Conservation (phyloP, 2,329 filamentous ascomycete genomes). For the Stagonosporopsis cucurbitacearum region DNA sequence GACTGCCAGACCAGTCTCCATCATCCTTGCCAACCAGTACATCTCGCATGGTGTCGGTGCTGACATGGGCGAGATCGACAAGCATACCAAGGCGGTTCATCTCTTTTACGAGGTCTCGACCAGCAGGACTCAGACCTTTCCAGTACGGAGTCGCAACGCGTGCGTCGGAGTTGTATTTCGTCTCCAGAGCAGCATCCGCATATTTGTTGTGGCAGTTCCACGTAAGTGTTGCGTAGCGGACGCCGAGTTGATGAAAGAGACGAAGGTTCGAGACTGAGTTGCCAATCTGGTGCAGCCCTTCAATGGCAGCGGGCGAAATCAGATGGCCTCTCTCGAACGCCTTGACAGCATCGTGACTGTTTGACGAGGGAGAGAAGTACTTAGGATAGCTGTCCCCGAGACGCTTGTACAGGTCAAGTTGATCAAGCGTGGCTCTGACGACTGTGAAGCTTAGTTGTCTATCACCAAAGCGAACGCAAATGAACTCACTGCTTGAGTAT, state of each 20-base stretch:
- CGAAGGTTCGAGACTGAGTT: conserved; percentile 80
- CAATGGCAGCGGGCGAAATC: conserved; percentile 48
- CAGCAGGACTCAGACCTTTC: conserved; percentile 75
- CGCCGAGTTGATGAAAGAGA: conserved; percentile 76
- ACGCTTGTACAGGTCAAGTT: conserved; percentile 75
- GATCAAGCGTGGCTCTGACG: conserved; percentile 72
- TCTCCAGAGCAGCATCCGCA: conserved; percentile 79
- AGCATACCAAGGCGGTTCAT: conserved; percentile 97
- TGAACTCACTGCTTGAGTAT: conserved; percentile 67
- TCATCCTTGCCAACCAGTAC: conserved; percentile 67
- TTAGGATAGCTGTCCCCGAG: conserved; percentile 69
- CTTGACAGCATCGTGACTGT: conserved; percentile 66
- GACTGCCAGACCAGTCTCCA: conserved; percentile 70
- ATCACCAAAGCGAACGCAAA: background rate
- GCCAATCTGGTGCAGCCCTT: conserved; percentile 89
- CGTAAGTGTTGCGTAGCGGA: conserved; percentile 85
- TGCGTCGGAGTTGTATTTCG: conserved; percentile 51
- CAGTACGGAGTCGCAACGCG: conserved; percentile 63
- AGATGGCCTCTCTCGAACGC: conserved; percentile 53
- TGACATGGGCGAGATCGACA: conserved; percentile 84
- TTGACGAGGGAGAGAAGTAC: conserved; percentile 69
- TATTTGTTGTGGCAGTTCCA: conserved; percentile 94
- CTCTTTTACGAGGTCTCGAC: conserved; percentile 74
- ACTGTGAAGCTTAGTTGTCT: conserved; percentile 47
- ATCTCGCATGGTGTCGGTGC: conserved; percentile 83